These are phyloP conservation scores for Scalesia atractyloides DNA, from an alignment of 129 eudicot genomes.

Conservation along the genomic window DNA sequence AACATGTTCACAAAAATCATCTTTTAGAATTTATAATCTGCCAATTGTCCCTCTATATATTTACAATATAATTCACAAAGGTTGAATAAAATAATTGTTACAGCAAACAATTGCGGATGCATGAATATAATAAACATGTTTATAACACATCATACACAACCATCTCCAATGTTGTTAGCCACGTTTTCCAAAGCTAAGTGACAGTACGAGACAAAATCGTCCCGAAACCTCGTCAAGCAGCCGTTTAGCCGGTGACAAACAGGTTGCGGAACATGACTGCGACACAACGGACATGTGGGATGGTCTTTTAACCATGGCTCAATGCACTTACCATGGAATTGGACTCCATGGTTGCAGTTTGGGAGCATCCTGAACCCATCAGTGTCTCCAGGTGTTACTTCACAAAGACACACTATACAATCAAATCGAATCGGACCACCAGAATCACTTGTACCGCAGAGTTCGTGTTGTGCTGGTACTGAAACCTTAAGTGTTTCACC, in stretches of 20 bases:
- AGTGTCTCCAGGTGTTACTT: neutral
- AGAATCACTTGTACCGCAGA: neutral
- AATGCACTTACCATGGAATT: conserved; percentile 20
- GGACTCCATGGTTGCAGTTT: conserved; percentile 12
- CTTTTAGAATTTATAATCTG: no score
- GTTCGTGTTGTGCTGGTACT: neutral
- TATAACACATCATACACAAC: neutral
- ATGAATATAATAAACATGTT: neutral
- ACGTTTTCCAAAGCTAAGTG: neutral
- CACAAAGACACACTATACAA: conserved; percentile 27
- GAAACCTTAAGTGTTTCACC: neutral
- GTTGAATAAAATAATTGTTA: no score
- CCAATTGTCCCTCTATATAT: no score
- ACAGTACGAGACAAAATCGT: neutral
- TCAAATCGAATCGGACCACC: neutral
- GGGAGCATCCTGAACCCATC: neutral
- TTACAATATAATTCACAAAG: no score
- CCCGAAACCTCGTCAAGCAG: neutral
- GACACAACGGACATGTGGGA: conserved; percentile 25
- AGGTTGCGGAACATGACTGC: conserved; percentile 4
- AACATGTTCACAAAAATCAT: no score
- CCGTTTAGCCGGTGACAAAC: neutral
- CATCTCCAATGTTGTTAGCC: conserved; percentile 1
- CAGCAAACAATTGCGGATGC: no score
- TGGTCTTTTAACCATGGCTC: conserved; percentile 22